Percentiles rank a stretch among this genome's conserved stretches.
Evolutionary conservation across 108 stramenopile genomes (phyloP).

Genomic region (Skeletonema potamos): DNA sequence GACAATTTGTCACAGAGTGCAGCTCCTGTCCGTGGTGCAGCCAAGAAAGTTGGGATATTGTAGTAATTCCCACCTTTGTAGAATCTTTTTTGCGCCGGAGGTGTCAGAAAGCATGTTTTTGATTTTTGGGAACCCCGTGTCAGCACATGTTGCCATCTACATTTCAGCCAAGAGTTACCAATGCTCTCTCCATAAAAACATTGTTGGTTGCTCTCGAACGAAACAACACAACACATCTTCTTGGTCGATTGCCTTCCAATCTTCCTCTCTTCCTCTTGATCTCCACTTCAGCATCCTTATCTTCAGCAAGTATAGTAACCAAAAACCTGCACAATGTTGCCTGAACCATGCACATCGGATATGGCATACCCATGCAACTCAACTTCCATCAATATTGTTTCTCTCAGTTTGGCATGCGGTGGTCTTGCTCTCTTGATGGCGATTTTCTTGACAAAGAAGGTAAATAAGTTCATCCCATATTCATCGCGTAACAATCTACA

Average conservation of each 20-base stretch:
- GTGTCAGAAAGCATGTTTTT: too few species aligned
- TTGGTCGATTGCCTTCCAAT: not conserved
- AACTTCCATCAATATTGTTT: slow-evolving; percentile 45
- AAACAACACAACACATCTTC: not conserved
- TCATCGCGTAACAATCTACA: not conserved
- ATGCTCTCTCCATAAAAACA: too few species aligned
- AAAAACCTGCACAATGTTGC: not conserved
- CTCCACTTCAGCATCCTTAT: not conserved
- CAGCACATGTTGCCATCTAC: too few species aligned
- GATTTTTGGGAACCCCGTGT: too few species aligned
- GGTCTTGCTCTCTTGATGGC: slow-evolving; percentile 55
- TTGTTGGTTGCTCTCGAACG: too few species aligned
- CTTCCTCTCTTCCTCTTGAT: not conserved
- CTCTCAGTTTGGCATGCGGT: slow-evolving; percentile 50
- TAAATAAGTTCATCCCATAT: slow-evolving; percentile 25
- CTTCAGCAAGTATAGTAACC: not conserved
- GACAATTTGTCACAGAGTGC: too few species aligned
- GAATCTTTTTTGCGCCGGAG: too few species aligned
- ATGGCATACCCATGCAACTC: slow-evolving; percentile 46
- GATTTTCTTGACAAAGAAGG: slow-evolving; percentile 48
- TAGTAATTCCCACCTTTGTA: too few species aligned
- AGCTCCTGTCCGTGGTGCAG: too few species aligned
- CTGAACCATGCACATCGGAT: not conserved
- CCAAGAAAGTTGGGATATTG: too few species aligned
- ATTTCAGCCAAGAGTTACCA: too few species aligned